A percentile compares a stretch with the other conserved stretches of the same genome.
phyloP scores from a whole-genome alignment of 2,329 filamentous ascomycete species.

The Cladosporium sp. region DNA sequence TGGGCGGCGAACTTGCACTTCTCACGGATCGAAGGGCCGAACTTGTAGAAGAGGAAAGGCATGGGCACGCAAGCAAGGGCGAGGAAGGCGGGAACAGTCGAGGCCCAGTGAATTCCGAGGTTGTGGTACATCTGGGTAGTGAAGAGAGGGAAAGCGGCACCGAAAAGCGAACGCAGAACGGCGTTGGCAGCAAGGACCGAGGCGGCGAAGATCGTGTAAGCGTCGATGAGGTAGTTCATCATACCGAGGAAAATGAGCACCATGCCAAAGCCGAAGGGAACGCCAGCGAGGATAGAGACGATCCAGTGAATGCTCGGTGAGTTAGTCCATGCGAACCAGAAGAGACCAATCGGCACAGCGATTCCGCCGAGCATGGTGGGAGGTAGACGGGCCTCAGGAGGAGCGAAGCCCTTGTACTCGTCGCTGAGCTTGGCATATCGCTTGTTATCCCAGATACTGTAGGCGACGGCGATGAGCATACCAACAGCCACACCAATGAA shows the following conservation, averaged over 20 bases:
- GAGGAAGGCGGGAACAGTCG: conserved; percentile 68
- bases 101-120: conserved; percentile 69
- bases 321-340: conserved; percentile 68
- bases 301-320: conserved; percentile 54
- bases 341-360: conserved; percentile 59
- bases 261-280: conserved; percentile 56
- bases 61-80: conserved; percentile 68
- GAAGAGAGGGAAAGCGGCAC: conserved; percentile 77
- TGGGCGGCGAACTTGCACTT: conserved; percentile 68
- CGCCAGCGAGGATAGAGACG: conserved; percentile 46
- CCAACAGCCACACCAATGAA: conserved; percentile 68
- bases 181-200: conserved; percentile 73
- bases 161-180: conserved; percentile 72
- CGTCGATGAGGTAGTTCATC: conserved; percentile 65
- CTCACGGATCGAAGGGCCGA: conserved; percentile 59
- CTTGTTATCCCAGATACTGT: conserved; percentile 49
- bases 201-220: conserved; percentile 71
- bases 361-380: conserved; percentile 60
- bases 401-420: conserved; percentile 51
- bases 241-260: conserved; percentile 64
- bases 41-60: conserved; percentile 72
- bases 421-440: conserved; percentile 48
- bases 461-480: conserved; percentile 56
- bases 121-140: conserved; percentile 57
- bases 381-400: conserved; percentile 63